Evolutionary conservation across 2,329 filamentous ascomycete species (phyloP).

Genomic region (Rutstroemia sp.): DNA sequence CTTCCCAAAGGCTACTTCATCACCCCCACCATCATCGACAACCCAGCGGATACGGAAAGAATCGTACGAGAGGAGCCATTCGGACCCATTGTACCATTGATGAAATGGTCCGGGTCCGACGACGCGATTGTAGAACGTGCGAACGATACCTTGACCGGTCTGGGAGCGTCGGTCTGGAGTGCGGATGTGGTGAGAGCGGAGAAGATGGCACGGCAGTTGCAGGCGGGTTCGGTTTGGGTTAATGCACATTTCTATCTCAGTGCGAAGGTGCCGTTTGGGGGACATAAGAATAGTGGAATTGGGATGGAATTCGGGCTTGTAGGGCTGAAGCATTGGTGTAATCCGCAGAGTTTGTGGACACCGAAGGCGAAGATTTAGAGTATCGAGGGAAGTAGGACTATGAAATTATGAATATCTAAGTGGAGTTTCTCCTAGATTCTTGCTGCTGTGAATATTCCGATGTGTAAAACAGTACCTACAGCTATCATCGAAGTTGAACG

Average conservation of each 20-base stretch:
- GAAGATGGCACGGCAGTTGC: constrained; percentile 44
- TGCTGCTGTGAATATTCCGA: not conserved
- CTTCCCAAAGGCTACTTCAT: constrained; percentile 43
- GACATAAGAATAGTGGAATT: constrained; percentile 29
- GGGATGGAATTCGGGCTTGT: constrained; percentile 20
- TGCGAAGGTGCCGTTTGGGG: constrained; percentile 34
- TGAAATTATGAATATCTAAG: not conserved
- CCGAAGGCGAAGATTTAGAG: not conserved
- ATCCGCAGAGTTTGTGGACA: constrained; percentile 6
- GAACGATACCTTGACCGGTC: constrained; percentile 43
- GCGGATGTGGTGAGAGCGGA: constrained; percentile 43
- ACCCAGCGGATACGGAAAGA: constrained; percentile 46
- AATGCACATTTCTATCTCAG: constrained; percentile 44
- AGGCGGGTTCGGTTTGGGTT: constrained; percentile 53
- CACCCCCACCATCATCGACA: constrained; percentile 49
- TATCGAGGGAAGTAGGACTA: not conserved
- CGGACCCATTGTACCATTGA: constrained; percentile 28
- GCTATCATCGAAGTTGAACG: not conserved
- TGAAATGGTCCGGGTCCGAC: constrained; percentile 4
- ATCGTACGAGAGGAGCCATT: constrained; percentile 54
- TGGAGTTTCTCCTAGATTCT: not conserved
- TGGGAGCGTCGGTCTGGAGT: constrained; percentile 52
- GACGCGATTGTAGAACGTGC: constrained; percentile 49
- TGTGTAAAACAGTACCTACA: not conserved
- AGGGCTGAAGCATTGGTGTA: constrained; percentile 5